Conservation (phyloP, 805 yeast genomes). For the Sugiyamaella smithiae region DNA sequence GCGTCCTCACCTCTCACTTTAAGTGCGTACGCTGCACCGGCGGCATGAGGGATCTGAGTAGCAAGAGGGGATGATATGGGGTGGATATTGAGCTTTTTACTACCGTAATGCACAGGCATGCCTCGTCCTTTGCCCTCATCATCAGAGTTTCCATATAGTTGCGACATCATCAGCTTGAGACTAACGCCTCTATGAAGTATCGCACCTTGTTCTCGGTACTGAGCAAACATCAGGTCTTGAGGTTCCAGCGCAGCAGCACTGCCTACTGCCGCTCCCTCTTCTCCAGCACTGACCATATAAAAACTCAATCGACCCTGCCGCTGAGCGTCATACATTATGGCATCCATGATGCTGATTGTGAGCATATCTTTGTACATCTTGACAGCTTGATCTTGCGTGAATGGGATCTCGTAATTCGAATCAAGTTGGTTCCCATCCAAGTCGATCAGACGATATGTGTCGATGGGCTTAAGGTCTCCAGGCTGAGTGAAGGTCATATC, state of each 20-base stretch:
- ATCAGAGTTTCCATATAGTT: slow-evolving; percentile 30
- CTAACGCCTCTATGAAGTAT: slow-evolving; percentile 33
- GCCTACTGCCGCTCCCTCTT: slow-evolving; percentile 37
- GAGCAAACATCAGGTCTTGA: slow-evolving; percentile 33
- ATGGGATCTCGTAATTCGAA: slow-evolving; percentile 23
- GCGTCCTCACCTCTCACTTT: slow-evolving; percentile 30
- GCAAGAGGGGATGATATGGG: slow-evolving; percentile 37
- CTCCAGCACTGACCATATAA: slow-evolving; percentile 38
- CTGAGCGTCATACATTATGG: slow-evolving; percentile 37
- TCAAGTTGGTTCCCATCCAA: slow-evolving; percentile 31
- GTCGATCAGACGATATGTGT: slow-evolving; percentile 31
- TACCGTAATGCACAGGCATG: slow-evolving; percentile 37
- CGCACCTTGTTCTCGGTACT: slow-evolving; percentile 36
- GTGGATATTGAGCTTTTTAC: slow-evolving; percentile 30
- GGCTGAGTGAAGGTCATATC: slow-evolving; percentile 23
- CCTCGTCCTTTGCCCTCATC: slow-evolving; percentile 33
- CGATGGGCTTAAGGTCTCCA: slow-evolving; percentile 19
- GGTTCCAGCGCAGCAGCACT: slow-evolving; percentile 32
- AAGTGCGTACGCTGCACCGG: slow-evolving; percentile 38
- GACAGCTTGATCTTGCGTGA: slow-evolving; percentile 25
- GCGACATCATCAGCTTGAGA: slow-evolving; percentile 33
- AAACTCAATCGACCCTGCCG: slow-evolving; percentile 36
- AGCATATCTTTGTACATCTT: slow-evolving; percentile 35
- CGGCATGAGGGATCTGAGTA: slow-evolving; percentile 37
- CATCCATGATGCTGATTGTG: slow-evolving; percentile 32